Percentiles rank a stretch among this genome's conserved stretches.
Evolutionary conservation across 345 rosid genomes (phyloP).

Genomic region (Eucalyptus coolabah): DNA sequence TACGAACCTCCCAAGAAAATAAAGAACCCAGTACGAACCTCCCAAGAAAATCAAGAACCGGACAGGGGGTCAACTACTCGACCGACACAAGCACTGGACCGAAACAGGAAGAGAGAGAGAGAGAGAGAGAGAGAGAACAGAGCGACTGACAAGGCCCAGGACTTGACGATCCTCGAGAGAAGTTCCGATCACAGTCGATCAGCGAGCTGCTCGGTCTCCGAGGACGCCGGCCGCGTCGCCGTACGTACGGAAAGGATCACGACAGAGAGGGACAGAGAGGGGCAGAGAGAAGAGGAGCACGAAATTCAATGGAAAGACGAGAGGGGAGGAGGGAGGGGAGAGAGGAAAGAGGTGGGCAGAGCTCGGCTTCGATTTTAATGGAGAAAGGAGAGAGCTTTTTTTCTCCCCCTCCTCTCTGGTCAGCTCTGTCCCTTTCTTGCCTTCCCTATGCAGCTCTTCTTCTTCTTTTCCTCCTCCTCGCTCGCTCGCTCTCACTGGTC

Average conservation of each 20-base stretch:
- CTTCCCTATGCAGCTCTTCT: neutral
- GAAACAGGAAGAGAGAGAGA: neutral
- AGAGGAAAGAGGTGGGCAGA: neutral
- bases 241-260: neutral
- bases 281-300: neutral
- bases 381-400: neutral
- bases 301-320: neutral
- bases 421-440: neutral
- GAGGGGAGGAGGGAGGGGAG: neutral
- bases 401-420: neutral
- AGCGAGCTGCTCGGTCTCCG: neutral
- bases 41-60: neutral
- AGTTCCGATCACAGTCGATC: neutral
- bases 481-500: neutral
- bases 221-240: neutral
- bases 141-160: neutral
- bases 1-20: neutral
- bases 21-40: neutral
- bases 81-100: neutral
- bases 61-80: neutral
- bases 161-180: neutral
- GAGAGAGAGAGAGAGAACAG: neutral
- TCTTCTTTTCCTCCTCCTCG: accelerated
- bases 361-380: neutral
- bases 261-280: neutral